Base-by-base conservation (phyloP, 805 yeast species). In the Starmerella asiatica region DNA sequence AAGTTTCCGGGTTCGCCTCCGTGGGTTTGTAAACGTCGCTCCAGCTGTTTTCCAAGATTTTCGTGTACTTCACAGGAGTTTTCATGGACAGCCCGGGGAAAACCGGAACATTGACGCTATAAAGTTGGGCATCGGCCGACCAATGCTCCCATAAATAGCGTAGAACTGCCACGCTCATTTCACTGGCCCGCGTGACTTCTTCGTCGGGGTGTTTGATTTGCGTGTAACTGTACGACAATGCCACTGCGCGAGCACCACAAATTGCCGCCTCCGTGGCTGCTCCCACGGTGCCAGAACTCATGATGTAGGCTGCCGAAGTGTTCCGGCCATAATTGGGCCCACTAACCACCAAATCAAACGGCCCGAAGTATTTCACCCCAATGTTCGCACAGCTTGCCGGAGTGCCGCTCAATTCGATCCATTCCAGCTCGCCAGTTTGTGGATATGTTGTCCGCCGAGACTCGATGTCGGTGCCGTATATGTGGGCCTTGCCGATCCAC, bases 401-500 rank as follows among this genome's bases (percentile, higher is more conserved):
- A 0, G 98, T 91, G 31, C 94, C 93, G 58, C 83, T 85, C 9
- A 91, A 63, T 35, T 88, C 62, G 29, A 75, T 70, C 96, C 97
- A 91, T 30, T 46, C 46, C 16, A 34, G 42, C 21, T 46, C 50
- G 11, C 44, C 49, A 9, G 51, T 48, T 34, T 35, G 40, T 58
- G 84, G 94, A 51, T 77, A 76, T 49, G 64, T 60, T 18, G 32
- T 32, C 18, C 17, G 17, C 15, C 15, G 27, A 15, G 39, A 44
- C 11, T 47, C 38, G 57, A 83, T 16, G 65, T 63, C 55, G 69
- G 73, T 42, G 68, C 76, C 60, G 48, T 65, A 42, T 36, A 91
- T 75, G 63, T 86, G 96, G 5, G 98, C 97, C 58, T 91, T 91
- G 28, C 95, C 95, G 42, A 85, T 88, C 98, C 98, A 91, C 12